These are phyloP conservation scores for Pythium brachiatum DNA, from an alignment of 352 stramenopile genomes.

Conservation along the genomic window DNA sequence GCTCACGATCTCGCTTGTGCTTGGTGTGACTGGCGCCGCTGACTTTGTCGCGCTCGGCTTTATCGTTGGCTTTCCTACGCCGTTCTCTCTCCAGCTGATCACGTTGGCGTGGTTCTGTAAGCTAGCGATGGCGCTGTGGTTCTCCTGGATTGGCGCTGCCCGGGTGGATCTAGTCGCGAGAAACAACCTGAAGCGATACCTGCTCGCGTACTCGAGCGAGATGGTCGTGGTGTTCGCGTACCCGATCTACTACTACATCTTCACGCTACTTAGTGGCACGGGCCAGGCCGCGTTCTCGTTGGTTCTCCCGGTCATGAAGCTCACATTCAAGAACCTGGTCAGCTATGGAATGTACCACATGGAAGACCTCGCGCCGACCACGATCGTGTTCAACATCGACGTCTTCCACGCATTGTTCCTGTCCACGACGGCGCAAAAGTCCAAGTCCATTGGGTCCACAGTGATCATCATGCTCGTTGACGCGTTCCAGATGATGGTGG, in stretches of 20 bases:
- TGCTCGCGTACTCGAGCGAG: not conserved
- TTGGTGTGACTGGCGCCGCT: not conserved
- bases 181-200: not conserved
- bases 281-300: not conserved
- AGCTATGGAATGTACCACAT: slow-evolving; percentile 3
- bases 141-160: not conserved
- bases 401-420: slow-evolving; percentile 21
- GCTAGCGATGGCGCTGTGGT: not conserved
- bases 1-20: not conserved
- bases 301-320: slow-evolving; percentile 13
- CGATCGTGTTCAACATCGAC: slow-evolving; percentile 20
- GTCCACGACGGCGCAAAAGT: slow-evolving; percentile 15
- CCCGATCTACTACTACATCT: slow-evolving; percentile 7
- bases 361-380: slow-evolving; percentile 8
- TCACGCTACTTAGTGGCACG: not conserved
- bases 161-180: not conserved
- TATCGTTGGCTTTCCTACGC: slow-evolving; percentile 9
- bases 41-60: not conserved
- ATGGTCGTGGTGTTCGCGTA: slow-evolving; percentile 6
- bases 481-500: not conserved
- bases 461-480: slow-evolving; percentile 11
- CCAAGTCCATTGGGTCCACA: not conserved
- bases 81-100: slow-evolving; percentile 6
- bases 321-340: slow-evolving; percentile 13
- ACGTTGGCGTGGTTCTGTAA: not conserved